A percentile compares a stretch with the other conserved stretches of the same genome.
Evolutionary conservation across 208 protist genomes (phyloP).

Genomic region (Zelonia costaricensis): DNA sequence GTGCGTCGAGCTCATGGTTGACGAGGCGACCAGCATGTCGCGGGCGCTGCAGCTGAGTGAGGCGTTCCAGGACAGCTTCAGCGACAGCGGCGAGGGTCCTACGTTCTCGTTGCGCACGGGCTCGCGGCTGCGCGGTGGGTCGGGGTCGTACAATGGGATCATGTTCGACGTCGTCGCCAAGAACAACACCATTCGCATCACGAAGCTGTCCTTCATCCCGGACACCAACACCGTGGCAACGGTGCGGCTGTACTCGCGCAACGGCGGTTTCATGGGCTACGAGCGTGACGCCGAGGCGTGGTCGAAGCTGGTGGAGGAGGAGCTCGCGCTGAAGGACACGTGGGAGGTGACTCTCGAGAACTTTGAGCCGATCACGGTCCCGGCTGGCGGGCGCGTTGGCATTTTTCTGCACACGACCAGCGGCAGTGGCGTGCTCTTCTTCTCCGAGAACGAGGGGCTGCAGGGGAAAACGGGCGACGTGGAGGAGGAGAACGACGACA

Average conservation of each 20-base stretch:
- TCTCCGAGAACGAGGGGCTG: conserved; percentile 81
- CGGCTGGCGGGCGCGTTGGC: conserved; percentile 56
- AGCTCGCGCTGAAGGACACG: conserved; percentile 57
- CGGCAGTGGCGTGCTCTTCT: conserved; percentile 79
- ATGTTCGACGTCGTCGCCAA: conserved; percentile 92
- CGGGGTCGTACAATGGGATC: conserved; percentile 87
- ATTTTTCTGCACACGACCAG: conserved; percentile 88
- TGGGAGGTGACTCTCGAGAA: conserved; percentile 55
- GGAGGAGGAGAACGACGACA: conserved; percentile 80
- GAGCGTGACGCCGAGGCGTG: conserved; percentile 54
- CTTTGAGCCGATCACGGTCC: conserved; percentile 75
- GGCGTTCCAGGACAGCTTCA: conserved; percentile 47
- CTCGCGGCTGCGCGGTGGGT: conserved; percentile 45
- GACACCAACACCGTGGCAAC: conserved; percentile 61
- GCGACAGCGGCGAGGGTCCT: conserved; percentile 47
- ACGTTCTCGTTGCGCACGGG: conserved; percentile 63
- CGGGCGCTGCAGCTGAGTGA: conserved; percentile 53
- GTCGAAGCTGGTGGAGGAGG: conserved; percentile 55
- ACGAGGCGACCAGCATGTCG: conserved; percentile 43
- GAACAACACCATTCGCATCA: conserved; percentile 62
- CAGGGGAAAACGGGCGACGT: conserved; percentile 64
- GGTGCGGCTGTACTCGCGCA: conserved; percentile 71
- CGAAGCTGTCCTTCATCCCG: conserved; percentile 77
- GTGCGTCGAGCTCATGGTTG: conserved; percentile 32
- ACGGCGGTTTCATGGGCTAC: conserved; percentile 74